Evolutionary conservation across 148 eudicot species (phyloP).

Genomic region (Fagopyrum homotropicum): DNA sequence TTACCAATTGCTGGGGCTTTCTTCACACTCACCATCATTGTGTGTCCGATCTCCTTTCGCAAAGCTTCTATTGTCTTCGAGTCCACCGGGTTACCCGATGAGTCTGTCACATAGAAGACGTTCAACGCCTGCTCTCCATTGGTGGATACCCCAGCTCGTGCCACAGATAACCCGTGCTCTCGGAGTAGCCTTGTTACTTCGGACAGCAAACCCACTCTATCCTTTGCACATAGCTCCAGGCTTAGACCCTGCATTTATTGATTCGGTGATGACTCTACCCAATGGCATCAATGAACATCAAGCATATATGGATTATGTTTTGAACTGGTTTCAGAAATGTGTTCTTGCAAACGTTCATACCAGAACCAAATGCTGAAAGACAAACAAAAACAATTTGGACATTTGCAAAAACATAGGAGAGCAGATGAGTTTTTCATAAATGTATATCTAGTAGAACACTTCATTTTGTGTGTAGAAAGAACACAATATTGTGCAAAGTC

Average conservation of each 20-base stretch:
- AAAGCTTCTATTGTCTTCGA: slow-evolving; percentile 44
- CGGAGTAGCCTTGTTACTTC: slow-evolving; percentile 51
- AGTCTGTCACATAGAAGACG: slow-evolving; percentile 49
- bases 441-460: background rate
- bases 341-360: background rate
- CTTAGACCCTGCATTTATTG: slow-evolving; percentile 43
- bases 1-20: slow-evolving; percentile 33
- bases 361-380: background rate
- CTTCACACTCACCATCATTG: slow-evolving; percentile 70
- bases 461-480: background rate
- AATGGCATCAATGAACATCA: no score
- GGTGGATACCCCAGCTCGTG: slow-evolving; percentile 48
- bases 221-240: slow-evolving; percentile 46
- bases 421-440: background rate
- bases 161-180: slow-evolving; percentile 50
- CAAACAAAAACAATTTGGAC: background rate
- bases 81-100: slow-evolving; percentile 39
- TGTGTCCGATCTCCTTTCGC: slow-evolving; percentile 57
- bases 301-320: no score
- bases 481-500: background rate
- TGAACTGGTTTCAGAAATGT: background rate
- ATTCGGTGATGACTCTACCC: background rate
- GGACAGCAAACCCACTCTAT: slow-evolving; percentile 45
- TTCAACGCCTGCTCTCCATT: slow-evolving; percentile 40
- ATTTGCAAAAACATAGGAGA: background rate